Evolutionary conservation across 768 basidiomycete species (phyloP).

Genomic region (Trametes gibbosa): DNA sequence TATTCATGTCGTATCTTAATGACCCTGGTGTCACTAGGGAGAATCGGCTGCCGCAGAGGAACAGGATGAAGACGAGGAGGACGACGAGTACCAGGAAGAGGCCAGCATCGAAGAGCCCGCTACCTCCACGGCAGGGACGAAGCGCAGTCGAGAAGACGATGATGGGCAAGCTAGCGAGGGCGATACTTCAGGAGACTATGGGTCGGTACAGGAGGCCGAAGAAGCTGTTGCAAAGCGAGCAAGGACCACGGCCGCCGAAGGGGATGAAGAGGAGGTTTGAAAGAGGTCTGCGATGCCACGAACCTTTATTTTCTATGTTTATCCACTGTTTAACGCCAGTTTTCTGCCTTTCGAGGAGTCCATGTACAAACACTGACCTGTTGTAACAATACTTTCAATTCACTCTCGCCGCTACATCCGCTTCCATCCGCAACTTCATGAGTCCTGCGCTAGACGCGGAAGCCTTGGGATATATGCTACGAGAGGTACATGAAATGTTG

Average conservation of each 20-base stretch:
- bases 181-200: conserved; percentile 23
- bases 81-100: conserved; percentile 22
- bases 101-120: conserved; percentile 25
- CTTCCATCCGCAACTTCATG: no score
- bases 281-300: not conserved
- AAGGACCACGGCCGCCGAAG: conserved; percentile 13
- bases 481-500: not conserved
- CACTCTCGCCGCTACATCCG: not conserved
- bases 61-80: conserved; percentile 23
- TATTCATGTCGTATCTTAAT: not conserved
- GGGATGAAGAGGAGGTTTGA: conserved; percentile 11
- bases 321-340: conserved; percentile 4
- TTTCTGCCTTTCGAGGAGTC: not conserved
- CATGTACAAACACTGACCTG: not conserved
- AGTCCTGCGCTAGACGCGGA: no score
- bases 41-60: not conserved
- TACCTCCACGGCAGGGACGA: conserved; percentile 16
- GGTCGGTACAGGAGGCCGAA: conserved; percentile 31
- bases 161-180: conserved; percentile 19
- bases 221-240: conserved; percentile 37
- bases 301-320: not conserved
- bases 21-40: not conserved
- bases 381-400: not conserved
- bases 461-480: not conserved
- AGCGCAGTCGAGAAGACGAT: conserved; percentile 27